A percentile compares a stretch with the other conserved stretches of the same genome.
phyloP scores from a whole-genome alignment of 169 alveolate species.

The Amoebophrya sp. region DNA sequence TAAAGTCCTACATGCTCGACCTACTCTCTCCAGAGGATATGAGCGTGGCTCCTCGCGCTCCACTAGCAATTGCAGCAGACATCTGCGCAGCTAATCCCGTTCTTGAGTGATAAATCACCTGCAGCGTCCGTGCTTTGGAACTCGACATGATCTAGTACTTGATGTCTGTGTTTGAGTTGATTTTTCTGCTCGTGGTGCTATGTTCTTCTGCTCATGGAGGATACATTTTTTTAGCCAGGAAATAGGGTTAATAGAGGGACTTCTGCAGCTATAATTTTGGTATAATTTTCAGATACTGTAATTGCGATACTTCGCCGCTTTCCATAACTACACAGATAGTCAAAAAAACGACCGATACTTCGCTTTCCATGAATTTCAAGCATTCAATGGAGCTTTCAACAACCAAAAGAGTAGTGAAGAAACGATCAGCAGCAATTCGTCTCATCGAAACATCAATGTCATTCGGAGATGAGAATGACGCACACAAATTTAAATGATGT shows the following conservation, averaged over 20 bases:
- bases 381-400: too few relatives aligned
- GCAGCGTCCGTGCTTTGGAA: background rate
- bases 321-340: too few relatives aligned
- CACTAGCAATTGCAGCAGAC: background rate
- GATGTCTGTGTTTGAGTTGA: background rate
- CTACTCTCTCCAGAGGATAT: background rate
- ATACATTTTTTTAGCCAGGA: too few relatives aligned
- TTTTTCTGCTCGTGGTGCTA: background rate
- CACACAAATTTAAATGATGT: background rate
- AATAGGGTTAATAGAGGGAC: too few relatives aligned
- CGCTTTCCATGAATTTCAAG: too few relatives aligned
- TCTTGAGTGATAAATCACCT: background rate
- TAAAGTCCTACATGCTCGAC: background rate
- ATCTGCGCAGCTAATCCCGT: background rate
- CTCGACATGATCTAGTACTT: background rate
- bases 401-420: too few relatives aligned
- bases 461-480: background rate
- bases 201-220: background rate
- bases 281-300: background rate
- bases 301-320: background rate
- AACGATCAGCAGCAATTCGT: background rate
- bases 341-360: too few relatives aligned
- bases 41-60: background rate
- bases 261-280: background rate
- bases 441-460: background rate